Conservation (phyloP, 2,329 filamentous ascomycete species). For the Aspergillus fumigatiaffinis region DNA sequence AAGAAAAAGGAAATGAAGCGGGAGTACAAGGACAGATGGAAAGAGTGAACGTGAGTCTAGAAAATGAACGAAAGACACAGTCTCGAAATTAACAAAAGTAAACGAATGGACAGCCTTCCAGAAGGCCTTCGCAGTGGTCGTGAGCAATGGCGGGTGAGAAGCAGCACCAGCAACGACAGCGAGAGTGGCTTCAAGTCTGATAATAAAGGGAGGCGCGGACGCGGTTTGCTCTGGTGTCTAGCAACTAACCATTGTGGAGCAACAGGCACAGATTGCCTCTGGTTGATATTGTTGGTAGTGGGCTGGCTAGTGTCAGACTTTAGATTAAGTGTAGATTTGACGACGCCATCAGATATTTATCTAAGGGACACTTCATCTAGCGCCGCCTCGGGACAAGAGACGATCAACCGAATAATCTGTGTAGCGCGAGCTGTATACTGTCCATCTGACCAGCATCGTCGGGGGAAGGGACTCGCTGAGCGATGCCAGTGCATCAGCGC, state of each 20-base stretch:
- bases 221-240: constrained; percentile 6
- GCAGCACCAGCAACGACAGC: constrained; percentile 7
- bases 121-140: constrained; percentile 25
- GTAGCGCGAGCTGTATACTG: background rate
- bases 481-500: background rate
- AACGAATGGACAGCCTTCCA: constrained; percentile 39
- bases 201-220: constrained; percentile 3
- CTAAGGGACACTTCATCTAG: constrained; percentile 7
- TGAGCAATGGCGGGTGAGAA: constrained; percentile 6
- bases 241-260: constrained; percentile 16
- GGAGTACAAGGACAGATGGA: constrained; percentile 1
- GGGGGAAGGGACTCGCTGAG: background rate
- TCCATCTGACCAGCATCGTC: background rate
- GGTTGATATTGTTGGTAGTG: constrained; percentile 12
- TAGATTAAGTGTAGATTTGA: constrained; percentile 14
- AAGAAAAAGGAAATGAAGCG: constrained; percentile 6
- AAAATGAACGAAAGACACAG: constrained; percentile 10
- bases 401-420: background rate
- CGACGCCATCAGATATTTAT: constrained; percentile 9
- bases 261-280: constrained; percentile 9
- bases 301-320: constrained; percentile 9
- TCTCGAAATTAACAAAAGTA: constrained; percentile 16
- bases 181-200: constrained; percentile 8
- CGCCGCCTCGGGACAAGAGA: constrained; percentile 2
- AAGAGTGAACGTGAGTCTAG: constrained; percentile 3